Conservation (phyloP, 2,329 filamentous ascomycete species). For the Aspergillus jensenii region DNA sequence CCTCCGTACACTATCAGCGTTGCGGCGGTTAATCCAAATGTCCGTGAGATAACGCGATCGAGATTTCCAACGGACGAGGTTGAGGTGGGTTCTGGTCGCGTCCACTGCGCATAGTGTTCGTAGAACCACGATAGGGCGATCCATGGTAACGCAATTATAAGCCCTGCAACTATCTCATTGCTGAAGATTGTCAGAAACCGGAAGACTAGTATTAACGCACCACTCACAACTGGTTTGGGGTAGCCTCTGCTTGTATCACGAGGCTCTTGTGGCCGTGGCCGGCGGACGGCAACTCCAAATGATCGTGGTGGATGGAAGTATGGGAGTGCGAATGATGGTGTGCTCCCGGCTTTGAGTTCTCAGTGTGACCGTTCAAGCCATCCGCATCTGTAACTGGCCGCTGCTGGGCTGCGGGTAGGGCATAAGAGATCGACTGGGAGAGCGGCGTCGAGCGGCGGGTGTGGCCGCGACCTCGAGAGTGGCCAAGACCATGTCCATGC, state of each 20-base stretch:
- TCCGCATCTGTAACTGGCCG: constrained; percentile 17
- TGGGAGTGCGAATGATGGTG: constrained; percentile 42
- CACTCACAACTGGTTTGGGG: constrained; percentile 1
- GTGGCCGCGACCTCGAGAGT: constrained; percentile 34
- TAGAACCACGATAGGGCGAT: constrained; percentile 39
- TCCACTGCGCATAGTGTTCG: constrained; percentile 23
- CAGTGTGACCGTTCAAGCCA: constrained; percentile 27
- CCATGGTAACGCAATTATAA: constrained; percentile 43
- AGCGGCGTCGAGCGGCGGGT: constrained; percentile 33
- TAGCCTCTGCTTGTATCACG: neutral
- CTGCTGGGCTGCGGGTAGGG: constrained; percentile 18
- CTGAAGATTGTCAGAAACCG: constrained; percentile 23
- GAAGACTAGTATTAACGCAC: neutral
- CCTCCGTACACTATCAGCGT: constrained; percentile 33
- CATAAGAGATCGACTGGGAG: constrained; percentile 23
- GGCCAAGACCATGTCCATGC: constrained; percentile 28
- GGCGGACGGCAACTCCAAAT: constrained; percentile 20
- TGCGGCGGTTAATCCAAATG: constrained; percentile 29
- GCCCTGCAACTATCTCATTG: constrained; percentile 50
- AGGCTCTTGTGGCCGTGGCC: neutral
- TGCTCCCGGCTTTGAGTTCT: constrained; percentile 23
- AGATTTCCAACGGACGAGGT: constrained; percentile 12
- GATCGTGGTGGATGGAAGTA: constrained; percentile 27
- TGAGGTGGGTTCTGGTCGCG: constrained; percentile 6
- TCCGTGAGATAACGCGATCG: constrained; percentile 22